phyloP scores from a whole-genome alignment of 495 filamentous ascomycete genomes.

The Talaromyces trachyspermus region DNA sequence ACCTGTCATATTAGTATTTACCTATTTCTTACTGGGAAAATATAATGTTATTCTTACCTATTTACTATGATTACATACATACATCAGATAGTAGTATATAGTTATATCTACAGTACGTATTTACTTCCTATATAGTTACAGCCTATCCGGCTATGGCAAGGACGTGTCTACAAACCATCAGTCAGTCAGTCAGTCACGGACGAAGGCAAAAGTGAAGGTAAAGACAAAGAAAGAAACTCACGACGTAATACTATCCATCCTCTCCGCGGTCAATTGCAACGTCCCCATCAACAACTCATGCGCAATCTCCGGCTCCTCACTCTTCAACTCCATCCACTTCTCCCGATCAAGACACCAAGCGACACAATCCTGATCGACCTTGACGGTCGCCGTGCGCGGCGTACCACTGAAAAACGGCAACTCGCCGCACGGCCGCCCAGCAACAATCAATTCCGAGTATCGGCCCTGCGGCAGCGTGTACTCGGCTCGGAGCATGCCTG shows the following conservation, averaged over 20 bases:
- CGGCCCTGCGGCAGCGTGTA: slow-evolving; percentile 85
- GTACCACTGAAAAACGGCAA: slow-evolving; percentile 93
- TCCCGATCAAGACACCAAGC: slow-evolving; percentile 70
- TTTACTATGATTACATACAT: too few species aligned
- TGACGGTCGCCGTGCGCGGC: slow-evolving; percentile 74
- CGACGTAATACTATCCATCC: slow-evolving; percentile 84
- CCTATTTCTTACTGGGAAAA: too few species aligned
- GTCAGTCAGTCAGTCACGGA: slow-evolving; percentile 7
- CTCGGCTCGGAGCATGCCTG: slow-evolving; percentile 79
- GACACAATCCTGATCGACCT: slow-evolving; percentile 71
- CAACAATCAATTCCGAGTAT: slow-evolving; percentile 85
- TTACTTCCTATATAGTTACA: background rate
- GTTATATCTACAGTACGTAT: too few species aligned
- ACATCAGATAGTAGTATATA: too few species aligned
- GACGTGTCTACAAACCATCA: slow-evolving; percentile 21
- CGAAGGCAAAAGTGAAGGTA: background rate
- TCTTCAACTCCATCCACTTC: slow-evolving; percentile 64
- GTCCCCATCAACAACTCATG: slow-evolving; percentile 75
- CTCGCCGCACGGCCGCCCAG: slow-evolving; percentile 92
- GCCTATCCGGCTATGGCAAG: slow-evolving; percentile 29
- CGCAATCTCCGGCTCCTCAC: slow-evolving; percentile 64
- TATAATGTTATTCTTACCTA: too few species aligned
- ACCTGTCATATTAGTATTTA: too few species aligned
- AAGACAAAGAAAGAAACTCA: slow-evolving; percentile 30
- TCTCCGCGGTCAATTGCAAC: slow-evolving; percentile 80